A percentile compares a stretch with the other conserved stretches of the same genome.
Evolutionary conservation across 345 rosid species (phyloP).

Genomic region (Noccaea caerulescens): DNA sequence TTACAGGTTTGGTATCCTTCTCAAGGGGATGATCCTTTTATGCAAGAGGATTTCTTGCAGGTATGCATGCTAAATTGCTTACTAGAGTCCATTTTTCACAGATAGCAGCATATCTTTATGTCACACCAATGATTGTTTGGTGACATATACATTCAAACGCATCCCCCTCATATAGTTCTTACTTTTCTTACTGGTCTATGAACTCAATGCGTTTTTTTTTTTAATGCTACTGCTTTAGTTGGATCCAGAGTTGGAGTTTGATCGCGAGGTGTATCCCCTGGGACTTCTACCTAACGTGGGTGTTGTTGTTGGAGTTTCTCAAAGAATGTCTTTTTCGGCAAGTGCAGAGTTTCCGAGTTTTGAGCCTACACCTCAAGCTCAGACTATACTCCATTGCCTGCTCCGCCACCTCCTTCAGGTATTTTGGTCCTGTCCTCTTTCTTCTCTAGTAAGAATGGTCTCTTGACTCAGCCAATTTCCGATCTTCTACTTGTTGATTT

Average conservation of each 20-base stretch:
- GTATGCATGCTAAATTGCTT: slow-evolving; percentile 45
- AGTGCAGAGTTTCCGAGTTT: slow-evolving; percentile 97
- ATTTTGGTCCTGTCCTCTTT: slow-evolving; percentile 21
- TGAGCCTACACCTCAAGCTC: slow-evolving; percentile 98
- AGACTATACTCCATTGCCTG: slow-evolving; percentile 93
- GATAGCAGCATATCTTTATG: slow-evolving; percentile 18
- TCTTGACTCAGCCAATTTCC: slow-evolving; percentile 16
- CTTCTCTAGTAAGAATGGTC: slow-evolving; percentile 12
- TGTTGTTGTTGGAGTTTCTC: slow-evolving; percentile 94
- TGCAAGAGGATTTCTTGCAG: slow-evolving; percentile 98
- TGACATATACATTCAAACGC: slow-evolving; percentile 2
- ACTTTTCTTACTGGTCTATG: slow-evolving; percentile 7
- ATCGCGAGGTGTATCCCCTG: slow-evolving; percentile 92
- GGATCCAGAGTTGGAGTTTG: slow-evolving; percentile 99
- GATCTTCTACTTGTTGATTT: neutral
- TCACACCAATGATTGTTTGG: slow-evolving; percentile 5
- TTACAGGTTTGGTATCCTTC: slow-evolving; percentile 99
- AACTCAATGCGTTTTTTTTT: neutral
- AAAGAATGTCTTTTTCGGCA: slow-evolving; percentile 96
- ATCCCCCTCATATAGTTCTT: neutral
- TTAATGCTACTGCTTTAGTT: slow-evolving; percentile 53
- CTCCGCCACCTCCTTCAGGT: slow-evolving; percentile 99
- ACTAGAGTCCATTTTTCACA: slow-evolving; percentile 8
- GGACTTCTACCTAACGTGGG: slow-evolving; percentile 98
- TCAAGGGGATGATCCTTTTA: slow-evolving; percentile 82